Conservation (phyloP, 1,284 basidiomycete species). For the Cystobasidium pallidum region DNA sequence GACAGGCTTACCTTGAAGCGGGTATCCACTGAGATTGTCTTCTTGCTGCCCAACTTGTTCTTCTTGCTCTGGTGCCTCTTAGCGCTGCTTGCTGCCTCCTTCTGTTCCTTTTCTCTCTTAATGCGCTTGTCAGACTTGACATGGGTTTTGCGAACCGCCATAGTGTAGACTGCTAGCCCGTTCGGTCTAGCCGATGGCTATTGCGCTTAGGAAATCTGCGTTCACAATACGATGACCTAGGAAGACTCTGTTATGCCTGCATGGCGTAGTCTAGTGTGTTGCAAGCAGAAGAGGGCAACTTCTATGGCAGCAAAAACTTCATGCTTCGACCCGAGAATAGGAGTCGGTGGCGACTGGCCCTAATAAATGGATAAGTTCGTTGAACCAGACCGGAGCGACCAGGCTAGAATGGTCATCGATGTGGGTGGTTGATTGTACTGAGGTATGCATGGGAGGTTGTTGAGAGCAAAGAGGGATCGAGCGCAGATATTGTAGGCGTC, state of each 20-base stretch:
- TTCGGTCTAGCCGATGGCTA: too few relatives aligned
- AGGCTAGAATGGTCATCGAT: too few relatives aligned
- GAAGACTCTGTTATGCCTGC: not conserved
- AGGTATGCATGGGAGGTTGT: too few relatives aligned
- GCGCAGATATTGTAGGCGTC: too few relatives aligned
- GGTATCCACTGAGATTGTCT: conserved; percentile 17
- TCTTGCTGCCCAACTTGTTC: conserved; percentile 23
- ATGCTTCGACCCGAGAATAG: not conserved
- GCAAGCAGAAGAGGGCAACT: not conserved
- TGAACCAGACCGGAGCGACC: too few relatives aligned
- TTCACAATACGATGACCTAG: too few relatives aligned
- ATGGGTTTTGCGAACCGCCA: conserved; percentile 42
- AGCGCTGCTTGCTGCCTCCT: conserved; percentile 15
- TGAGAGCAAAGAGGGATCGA: too few relatives aligned
- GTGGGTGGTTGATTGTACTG: too few relatives aligned
- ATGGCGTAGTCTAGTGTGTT: not conserved
- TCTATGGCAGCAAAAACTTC: conserved; percentile 3
- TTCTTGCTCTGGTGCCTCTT: conserved; percentile 14
- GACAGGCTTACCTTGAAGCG: conserved; percentile 38
- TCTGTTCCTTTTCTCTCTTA: conserved; percentile 27
- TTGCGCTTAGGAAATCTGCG: too few relatives aligned
- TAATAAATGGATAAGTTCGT: too few relatives aligned
- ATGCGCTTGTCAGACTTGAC: conserved; percentile 44
- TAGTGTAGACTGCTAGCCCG: not conserved
- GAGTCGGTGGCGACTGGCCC: conserved; percentile 2